Conservation (phyloP, 805 yeast genomes). For the Candida nitratophila region DNA sequence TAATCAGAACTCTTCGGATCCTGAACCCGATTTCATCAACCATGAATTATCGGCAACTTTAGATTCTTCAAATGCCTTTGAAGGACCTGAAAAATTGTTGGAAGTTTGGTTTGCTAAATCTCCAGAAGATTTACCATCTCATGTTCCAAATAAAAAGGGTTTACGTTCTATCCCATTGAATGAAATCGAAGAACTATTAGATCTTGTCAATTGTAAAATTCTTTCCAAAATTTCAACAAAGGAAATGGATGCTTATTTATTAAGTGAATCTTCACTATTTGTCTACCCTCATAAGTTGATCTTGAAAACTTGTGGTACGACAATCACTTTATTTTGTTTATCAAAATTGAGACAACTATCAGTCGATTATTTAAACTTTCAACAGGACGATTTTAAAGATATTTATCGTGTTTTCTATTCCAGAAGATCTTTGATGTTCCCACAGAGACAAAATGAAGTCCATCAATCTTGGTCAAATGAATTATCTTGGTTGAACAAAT, state of each 20-base stretch:
- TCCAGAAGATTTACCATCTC: slow-evolving; percentile 26
- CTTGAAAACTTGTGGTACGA: slow-evolving; percentile 93
- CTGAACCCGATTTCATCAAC: slow-evolving; percentile 43
- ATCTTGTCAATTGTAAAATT: slow-evolving; percentile 81
- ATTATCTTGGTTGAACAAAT: slow-evolving; percentile 57
- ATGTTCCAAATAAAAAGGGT: slow-evolving; percentile 33
- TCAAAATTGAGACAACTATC: slow-evolving; percentile 53
- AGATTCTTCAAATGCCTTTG: slow-evolving; percentile 90
- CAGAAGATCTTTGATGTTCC: slow-evolving; percentile 89
- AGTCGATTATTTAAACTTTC: slow-evolving; percentile 33
- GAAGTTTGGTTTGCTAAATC: slow-evolving; percentile 81
- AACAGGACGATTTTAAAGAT: slow-evolving; percentile 10
- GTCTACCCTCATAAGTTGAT: slow-evolving; percentile 82
- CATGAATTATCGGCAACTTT: slow-evolving; percentile 70
- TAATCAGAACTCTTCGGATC: background rate
- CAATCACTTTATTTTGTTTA: slow-evolving; percentile 78
- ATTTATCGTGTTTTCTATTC: slow-evolving; percentile 77
- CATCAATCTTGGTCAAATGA: slow-evolving; percentile 85
- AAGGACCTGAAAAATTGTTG: slow-evolving; percentile 92
- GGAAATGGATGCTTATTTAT: slow-evolving; percentile 71
- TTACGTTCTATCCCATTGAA: slow-evolving; percentile 58
- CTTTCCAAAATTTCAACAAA: slow-evolving; percentile 67
- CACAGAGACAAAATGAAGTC: slow-evolving; percentile 70
- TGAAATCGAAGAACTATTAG: slow-evolving; percentile 68
- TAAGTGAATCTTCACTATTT: slow-evolving; percentile 85